Evolutionary conservation across 2,329 filamentous ascomycete genomes (phyloP).

Genomic region (Fusarium euwallaceae): DNA sequence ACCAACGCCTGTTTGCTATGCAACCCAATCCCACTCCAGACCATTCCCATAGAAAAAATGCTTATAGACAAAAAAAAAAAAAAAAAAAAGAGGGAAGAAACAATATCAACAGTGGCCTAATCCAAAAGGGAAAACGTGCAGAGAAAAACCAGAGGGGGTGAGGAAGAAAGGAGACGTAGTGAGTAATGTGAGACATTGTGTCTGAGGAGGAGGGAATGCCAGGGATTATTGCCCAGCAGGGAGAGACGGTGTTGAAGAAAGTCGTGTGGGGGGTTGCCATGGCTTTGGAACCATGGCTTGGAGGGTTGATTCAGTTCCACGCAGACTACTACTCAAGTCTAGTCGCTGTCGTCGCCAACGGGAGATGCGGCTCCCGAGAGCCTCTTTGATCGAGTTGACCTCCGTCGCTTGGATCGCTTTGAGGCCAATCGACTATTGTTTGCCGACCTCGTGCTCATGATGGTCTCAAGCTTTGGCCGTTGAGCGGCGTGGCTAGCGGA

Average conservation of each 20-base stretch:
- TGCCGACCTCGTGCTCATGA: constrained; percentile 57
- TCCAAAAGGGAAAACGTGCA: constrained; percentile 12
- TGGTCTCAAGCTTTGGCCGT: constrained; percentile 62
- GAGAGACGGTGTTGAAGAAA: constrained; percentile 27
- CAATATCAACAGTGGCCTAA: constrained; percentile 22
- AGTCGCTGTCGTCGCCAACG: constrained; percentile 56
- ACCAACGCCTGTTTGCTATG: constrained; percentile 44
- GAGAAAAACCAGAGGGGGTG: constrained; percentile 24
- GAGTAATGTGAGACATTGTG: constrained; percentile 19
- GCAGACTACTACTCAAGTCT: neutral
- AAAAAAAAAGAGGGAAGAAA: constrained; percentile 15
- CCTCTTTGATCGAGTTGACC: constrained; percentile 48
- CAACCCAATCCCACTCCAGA: constrained; percentile 43
- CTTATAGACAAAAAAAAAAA: constrained; percentile 36
- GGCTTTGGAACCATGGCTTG: constrained; percentile 23
- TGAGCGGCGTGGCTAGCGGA: constrained; percentile 53
- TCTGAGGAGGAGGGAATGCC: constrained; percentile 10
- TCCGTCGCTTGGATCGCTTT: constrained; percentile 48
- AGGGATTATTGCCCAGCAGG: constrained; percentile 9
- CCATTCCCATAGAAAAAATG: constrained; percentile 40
- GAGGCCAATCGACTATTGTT: constrained; percentile 47
- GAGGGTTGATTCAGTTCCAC: constrained; percentile 14
- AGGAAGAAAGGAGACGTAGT: constrained; percentile 12
- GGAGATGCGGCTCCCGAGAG: constrained; percentile 52
- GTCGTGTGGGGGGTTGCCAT: constrained; percentile 25